Evolutionary conservation across 2,329 filamentous ascomycete species (phyloP), one percentile per base, ranked within the genome.

Genomic region (Ceratocystiopsis sp.): DNA sequence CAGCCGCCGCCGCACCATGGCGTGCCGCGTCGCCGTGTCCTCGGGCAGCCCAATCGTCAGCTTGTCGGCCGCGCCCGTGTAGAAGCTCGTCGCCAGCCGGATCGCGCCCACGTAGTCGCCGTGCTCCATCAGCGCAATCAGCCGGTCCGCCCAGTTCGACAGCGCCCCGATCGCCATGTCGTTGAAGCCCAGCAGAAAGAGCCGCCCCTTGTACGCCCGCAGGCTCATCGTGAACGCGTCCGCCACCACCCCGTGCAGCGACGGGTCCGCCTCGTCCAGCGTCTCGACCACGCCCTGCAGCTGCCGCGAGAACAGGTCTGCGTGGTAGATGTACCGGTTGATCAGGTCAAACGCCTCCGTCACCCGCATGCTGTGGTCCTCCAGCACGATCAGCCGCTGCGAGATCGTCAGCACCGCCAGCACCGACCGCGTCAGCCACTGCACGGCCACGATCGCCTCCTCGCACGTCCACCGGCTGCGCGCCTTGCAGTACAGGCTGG

Each of bases 211-310:
- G 63, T 96, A 98, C 4, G 85, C 74, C 54, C 84, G 85, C 61
- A 96, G 89, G 59, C 89, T 95, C 85, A 96, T 96, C 57, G 89
- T 89, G 53, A 95, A 98, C 0, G 87, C 91, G 66, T 98, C 91
- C 9, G 89, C 89, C 40, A 96, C 84, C 10, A 96, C 87, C 2
- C 89, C 89, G 60, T 96, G 91, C 78, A 96, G 82, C 0, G 85
- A 84, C 0, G 75, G 68, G 53, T 95, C 86, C 46, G 87, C 78
- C 51, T 93, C 86, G 49, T 95, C 81, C 16, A 91, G 67, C 47
- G 87, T 80, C 58, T 96, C 91, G 18, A 98, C 84, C 7, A 96
- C 71, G 16, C 67, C 72, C 53, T 84, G 80, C 13, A 98, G 66
- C 56, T 96, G 91, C 21, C 75, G 73, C 1, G 89, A 95, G 59